Percentiles rank a stretch among this genome's conserved stretches.
Conservation (phyloP, 1,284 basidiomycete genomes). For the Stereum hirsutum region DNA sequence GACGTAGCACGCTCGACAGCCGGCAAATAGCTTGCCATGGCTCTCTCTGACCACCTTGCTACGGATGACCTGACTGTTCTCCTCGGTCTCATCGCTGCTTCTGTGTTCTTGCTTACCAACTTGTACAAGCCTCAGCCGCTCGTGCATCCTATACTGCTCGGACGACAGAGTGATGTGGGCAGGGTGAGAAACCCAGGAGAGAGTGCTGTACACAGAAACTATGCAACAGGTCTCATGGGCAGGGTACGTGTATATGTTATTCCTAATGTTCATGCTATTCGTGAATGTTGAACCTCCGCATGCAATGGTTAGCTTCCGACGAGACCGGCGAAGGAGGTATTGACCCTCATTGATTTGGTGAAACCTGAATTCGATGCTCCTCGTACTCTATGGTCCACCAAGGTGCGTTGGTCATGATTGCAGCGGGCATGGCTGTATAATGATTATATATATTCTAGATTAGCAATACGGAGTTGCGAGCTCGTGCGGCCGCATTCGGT, state of each 20-base stretch:
- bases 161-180: conserved; percentile 75
- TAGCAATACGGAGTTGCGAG: conserved; percentile 55
- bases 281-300: too few species aligned
- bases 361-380: conserved; percentile 55
- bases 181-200: conserved; percentile 66
- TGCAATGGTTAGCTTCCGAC: conserved; percentile 48
- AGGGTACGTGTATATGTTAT: conserved; percentile 38
- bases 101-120: conserved; percentile 65
- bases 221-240: conserved; percentile 70
- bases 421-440: too few species aligned
- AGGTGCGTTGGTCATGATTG: conserved; percentile 45
- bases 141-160: conserved; percentile 75
- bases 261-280: background rate
- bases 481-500: conserved; percentile 57
- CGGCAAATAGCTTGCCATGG: conserved; percentile 27
- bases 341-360: conserved; percentile 57
- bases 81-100: conserved; percentile 60
- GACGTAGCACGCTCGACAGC: background rate
- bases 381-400: conserved; percentile 69
- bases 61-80: conserved; percentile 73
- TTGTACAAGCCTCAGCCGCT: conserved; percentile 71
- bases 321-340: conserved; percentile 59
- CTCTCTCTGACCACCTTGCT: conserved; percentile 43
- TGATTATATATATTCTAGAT: conserved; percentile 34
- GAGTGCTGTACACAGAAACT: conserved; percentile 76